Evolutionary conservation across 2,329 filamentous ascomycete species (phyloP), one percentile per base, ranked within the genome.

Genomic region (Pseudogymnoascus sp.): DNA sequence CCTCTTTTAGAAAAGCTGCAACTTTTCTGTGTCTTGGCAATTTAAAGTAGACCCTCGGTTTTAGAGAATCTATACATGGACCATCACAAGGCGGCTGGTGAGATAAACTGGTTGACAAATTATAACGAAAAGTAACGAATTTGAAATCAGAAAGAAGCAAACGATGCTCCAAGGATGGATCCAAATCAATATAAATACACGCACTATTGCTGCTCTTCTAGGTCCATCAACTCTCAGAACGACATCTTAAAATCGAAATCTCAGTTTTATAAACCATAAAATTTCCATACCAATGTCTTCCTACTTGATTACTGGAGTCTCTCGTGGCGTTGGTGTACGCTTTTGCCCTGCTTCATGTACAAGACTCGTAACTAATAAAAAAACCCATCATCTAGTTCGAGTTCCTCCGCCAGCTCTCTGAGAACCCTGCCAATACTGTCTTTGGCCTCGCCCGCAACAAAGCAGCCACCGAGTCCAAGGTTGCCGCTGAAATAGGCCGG

Each of bases 401-500:
- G 63, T 79, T 83, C 67, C 61, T 84, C 45, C 71, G 70, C 28
- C 73, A 80, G 37, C 64, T 81, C 9, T 81, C 81, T 0, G 67
- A 69, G 21, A 71, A 81, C 64, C 70, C 76, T 7, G 63, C 69
- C 16, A 80, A 80, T 64, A 69, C 70, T 0, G 74, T 82, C 59
- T 69, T 82, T 55, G 80, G 79, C 4, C 70, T 81, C 0, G 80
- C 80, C 28, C 79, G 80, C 37, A 68, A 83, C 71, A 83, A 81
- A 67, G 65, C 70, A 1, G 70, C 71, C 0, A 77, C 78, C 2
- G 75, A 81, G 23, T 71, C 78, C 63, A 79, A 76, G 66, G 72
- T 82, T 0, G 67, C 71, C 1, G 66, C 69, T 35, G 77, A 82
- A 65, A 70, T 80, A 3, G 66, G 66, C 23, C 61, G 65, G 16